Base-by-base conservation (phyloP, 306 rosid genomes). In the Citrullus mucosospermus region DNA sequence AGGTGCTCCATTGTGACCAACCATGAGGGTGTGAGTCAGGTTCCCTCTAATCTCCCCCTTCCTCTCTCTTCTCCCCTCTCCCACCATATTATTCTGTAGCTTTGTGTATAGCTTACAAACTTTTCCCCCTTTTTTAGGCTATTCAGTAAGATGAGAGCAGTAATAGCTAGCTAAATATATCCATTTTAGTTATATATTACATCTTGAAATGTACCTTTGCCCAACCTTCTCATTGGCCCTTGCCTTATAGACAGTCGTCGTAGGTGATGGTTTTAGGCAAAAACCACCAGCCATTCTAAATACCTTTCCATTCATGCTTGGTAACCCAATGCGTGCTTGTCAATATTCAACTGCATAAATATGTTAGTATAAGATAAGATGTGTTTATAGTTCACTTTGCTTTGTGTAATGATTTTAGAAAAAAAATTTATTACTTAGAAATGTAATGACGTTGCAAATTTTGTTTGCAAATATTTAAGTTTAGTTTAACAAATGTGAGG, bases 161-260 rank as follows among this genome's bases (percentile, higher is more conserved):
- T 14, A n/a, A 13, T 44, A 13, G 16, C 56, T 36, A 14, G 8
- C 48, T 43, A 43, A 43, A 43, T 43, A 76, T 58, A 50, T n/a
- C 43, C 80, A 39, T 41, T 28, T 75, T 77, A 55, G 50, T 76
- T 57, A n/a, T 17, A 39, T 67, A 69, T 69, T 43, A 69, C 57
- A 78, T 58, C 50, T 86, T 87, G 88, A 89, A 76, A 81, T 74
- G 84, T 85, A 62, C 36, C 80, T 69, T 17, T 62, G 82, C 28
- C 63, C 16, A 55, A 53, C 79, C 74, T 55, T 60, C 73, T 60
- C 80, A 15, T 16, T 53, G 6, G 18, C 57, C 57, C 48, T 67
- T 81, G 12, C 28, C 72, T 61, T 39, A 76, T 78, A 68, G 59
- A n/a, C 53, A 50, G 81, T 67, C 30, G 57, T 83, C n/a, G 55